phyloP scores from a whole-genome alignment of 106 monocot genomes.

The Apostasia shenzhenica region DNA sequence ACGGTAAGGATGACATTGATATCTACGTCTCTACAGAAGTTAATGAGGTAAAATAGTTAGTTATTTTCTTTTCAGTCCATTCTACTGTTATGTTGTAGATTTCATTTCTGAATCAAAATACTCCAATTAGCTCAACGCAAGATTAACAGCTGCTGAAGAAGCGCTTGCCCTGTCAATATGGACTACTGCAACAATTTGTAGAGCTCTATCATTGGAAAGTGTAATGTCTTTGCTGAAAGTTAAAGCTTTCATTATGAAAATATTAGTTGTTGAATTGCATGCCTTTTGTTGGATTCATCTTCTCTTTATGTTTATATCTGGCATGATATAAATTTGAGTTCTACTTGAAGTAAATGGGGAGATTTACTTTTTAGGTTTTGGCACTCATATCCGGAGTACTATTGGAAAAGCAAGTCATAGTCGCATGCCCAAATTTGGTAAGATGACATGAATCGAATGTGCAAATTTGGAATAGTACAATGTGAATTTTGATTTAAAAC shows the following conservation, averaged over 20 bases:
- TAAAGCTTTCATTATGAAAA: no score
- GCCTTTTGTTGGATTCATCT: no score
- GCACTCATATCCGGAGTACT: conserved; percentile 70
- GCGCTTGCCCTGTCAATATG: conserved; percentile 87
- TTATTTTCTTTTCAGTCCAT: not conserved
- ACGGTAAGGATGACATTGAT: conserved; percentile 18
- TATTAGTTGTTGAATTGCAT: no score
- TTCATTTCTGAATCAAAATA: conserved; percentile 12
- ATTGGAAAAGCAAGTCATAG: conserved; percentile 83
- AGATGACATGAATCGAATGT: not conserved
- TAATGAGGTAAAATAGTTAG: conserved; percentile 47
- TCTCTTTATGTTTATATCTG: no score
- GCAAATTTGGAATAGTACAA: not conserved
- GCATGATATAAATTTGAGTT: no score
- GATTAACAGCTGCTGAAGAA: conserved; percentile 89
- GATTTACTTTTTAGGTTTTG: conserved; percentile 58
- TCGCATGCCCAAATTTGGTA: conserved; percentile 92
- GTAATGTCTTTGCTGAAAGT: conserved; percentile 35
- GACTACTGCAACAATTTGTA: conserved; percentile 80
- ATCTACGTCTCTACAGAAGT: conserved; percentile 27
- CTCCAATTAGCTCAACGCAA: conserved; percentile 59
- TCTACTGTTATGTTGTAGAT: conserved; percentile 2
- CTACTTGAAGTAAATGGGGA: not conserved
- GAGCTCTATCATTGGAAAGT: conserved; percentile 85
- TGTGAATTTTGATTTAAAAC: not conserved